Base-by-base conservation (phyloP, 2,329 filamentous ascomycete species). In the Botrytis aclada region DNA sequence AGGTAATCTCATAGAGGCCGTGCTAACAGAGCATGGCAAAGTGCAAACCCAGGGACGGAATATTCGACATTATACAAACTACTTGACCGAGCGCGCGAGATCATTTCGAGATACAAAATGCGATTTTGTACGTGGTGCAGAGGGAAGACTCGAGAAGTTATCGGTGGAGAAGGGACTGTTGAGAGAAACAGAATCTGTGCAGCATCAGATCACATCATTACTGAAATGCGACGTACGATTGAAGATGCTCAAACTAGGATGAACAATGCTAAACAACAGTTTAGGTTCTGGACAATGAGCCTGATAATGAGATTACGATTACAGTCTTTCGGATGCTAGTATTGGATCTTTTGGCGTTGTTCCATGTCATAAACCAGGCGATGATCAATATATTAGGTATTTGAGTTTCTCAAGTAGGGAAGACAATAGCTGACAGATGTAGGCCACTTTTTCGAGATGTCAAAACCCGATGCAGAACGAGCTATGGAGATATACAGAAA, bases 381-480 rank as follows among this genome's bases (percentile, higher is more conserved):
- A 93, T 97, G 80, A 99, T 99, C 83, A 98, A 97, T 82, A 94
- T 99, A 74, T 85, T 99, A 73, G 94, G 95, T 97, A 85, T 76
- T 89, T 80, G 25, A 54, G 20, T 60, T 34, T 20, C 29, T 60
- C 16, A 16, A 3, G 18, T 7, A 29, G 10, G 10, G 14, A 45
- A 29, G 37, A 25, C 34, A 71, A 60, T 43, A 70, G 73, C 79
- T 81, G 64, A 80, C 75, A 16, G 18, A 56, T 43, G 20, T 75
- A 97, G 94, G 96, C 78, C 93, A 97, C 82, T 99, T 98, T 83
- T 99, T 99, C 79, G 96, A 99, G 84, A 95, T 99, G 92, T 98
- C 96, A 69, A 93, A 93, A 80, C 88, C 93, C 39, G 96, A 99
- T 82, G 97, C 96, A 74, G 94, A 98, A 82, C 89, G 95, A 75